Conservation (phyloP, 2,329 filamentous ascomycete genomes). For the Dothistroma pini region DNA sequence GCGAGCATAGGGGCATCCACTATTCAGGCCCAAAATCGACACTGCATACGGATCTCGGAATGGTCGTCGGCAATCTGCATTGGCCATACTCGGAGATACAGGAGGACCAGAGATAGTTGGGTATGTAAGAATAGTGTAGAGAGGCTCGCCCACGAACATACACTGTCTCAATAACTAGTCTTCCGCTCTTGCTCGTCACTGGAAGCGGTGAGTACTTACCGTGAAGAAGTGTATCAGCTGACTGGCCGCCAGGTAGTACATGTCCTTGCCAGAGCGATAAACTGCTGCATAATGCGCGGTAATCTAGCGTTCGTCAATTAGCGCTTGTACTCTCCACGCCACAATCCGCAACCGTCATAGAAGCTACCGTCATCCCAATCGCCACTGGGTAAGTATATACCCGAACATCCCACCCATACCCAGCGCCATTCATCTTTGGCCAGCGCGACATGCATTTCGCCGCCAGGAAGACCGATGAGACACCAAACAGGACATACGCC, state of each 20-base stretch:
- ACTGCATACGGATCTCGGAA: slow-evolving; percentile 11
- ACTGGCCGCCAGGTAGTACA: background rate
- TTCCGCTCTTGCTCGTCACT: background rate
- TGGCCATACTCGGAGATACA: slow-evolving; percentile 19
- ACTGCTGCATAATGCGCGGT: slow-evolving; percentile 2
- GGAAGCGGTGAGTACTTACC: background rate
- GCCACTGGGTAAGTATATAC: slow-evolving; percentile 2
- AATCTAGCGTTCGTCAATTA: background rate
- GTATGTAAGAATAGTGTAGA: slow-evolving; percentile 15
- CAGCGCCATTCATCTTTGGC: slow-evolving; percentile 5
- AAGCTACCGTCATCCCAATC: slow-evolving; percentile 1
- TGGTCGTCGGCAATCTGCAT: background rate
- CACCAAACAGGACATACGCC: slow-evolving; percentile 4
- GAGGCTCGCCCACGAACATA: slow-evolving; percentile 15
- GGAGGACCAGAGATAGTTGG: slow-evolving; percentile 15
- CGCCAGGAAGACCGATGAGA: slow-evolving; percentile 5
- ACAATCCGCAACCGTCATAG: no score
- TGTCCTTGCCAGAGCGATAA: slow-evolving; percentile 8
- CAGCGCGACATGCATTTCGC: slow-evolving; percentile 5
- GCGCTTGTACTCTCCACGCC: no score
- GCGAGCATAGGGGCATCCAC: slow-evolving; percentile 8
- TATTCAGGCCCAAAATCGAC: slow-evolving; percentile 3
- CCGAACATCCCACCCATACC: slow-evolving; percentile 10
- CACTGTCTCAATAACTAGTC: slow-evolving; percentile 6
- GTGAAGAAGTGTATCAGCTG: slow-evolving; percentile 3